phyloP scores from a whole-genome alignment of 768 basidiomycete genomes.

The Lactarius psammicola region DNA sequence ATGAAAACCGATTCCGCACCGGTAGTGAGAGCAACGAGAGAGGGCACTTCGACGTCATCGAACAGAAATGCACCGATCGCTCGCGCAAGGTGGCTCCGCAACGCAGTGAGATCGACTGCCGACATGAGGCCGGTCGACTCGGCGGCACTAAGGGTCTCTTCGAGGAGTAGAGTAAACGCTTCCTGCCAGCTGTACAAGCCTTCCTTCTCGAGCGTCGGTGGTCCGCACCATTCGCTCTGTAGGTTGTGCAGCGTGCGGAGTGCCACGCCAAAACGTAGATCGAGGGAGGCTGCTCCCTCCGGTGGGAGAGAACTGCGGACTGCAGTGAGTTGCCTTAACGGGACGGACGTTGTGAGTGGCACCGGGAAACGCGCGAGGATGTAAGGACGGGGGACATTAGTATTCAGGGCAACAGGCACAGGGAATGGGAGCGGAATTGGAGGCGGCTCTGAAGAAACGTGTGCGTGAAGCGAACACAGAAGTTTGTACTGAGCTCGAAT shows the following conservation, averaged over 20 bases:
- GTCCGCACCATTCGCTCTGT: constrained; percentile 78
- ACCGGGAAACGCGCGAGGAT: constrained; percentile 41
- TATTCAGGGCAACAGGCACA: constrained; percentile 47
- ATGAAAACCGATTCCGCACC: constrained; percentile 59
- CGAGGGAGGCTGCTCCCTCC: constrained; percentile 43
- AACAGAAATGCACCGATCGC: constrained; percentile 76
- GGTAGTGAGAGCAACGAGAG: constrained; percentile 62
- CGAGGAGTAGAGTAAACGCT: constrained; percentile 60
- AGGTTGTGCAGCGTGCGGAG: constrained; percentile 64
- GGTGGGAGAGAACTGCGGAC: constrained; percentile 40
- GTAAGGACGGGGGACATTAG: constrained; percentile 49
- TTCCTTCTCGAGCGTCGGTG: constrained; percentile 39
- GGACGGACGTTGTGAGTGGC: background rate
- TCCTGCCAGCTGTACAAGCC: constrained; percentile 71
- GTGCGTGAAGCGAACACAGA: constrained; percentile 32
- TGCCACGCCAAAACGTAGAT: constrained; percentile 59
- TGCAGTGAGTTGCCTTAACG: constrained; percentile 39
- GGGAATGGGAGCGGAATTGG: constrained; percentile 33
- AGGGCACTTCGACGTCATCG: constrained; percentile 72
- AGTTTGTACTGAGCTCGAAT: constrained; percentile 32
- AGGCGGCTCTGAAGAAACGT: constrained; percentile 49
- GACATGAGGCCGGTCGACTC: constrained; percentile 34
- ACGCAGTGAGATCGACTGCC: constrained; percentile 41
- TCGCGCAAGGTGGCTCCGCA: constrained; percentile 55
- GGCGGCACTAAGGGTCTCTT: constrained; percentile 51